Conservation (phyloP, 2,329 filamentous ascomycete species). For the Colletotrichum tofieldiae region DNA sequence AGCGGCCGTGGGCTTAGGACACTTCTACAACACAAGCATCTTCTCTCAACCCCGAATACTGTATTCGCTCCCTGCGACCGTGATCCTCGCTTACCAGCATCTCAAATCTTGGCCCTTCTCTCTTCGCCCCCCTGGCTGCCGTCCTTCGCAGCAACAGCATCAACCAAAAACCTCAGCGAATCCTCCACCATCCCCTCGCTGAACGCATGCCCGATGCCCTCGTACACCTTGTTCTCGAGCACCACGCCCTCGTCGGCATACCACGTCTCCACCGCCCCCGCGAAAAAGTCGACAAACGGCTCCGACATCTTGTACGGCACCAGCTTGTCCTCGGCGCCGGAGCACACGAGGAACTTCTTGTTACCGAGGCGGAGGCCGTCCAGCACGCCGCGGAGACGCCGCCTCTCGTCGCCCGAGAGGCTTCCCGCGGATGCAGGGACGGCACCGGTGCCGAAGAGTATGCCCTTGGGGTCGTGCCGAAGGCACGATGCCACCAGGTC, state of each 20-base stretch:
- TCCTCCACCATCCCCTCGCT: slow-evolving; percentile 77
- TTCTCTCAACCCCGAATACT: not conserved
- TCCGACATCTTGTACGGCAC: slow-evolving; percentile 77
- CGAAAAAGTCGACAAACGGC: slow-evolving; percentile 75
- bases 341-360: slow-evolving; percentile 77
- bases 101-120: slow-evolving; percentile 50
- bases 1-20: slow-evolving; percentile 57
- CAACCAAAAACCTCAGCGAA: slow-evolving; percentile 74
- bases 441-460: slow-evolving; percentile 73
- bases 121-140: slow-evolving; percentile 41
- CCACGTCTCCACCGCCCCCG: slow-evolving; percentile 67
- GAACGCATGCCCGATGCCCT: slow-evolving; percentile 80
- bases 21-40: not conserved
- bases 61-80: not conserved
- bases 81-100: not conserved
- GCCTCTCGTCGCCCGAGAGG: slow-evolving; percentile 56
- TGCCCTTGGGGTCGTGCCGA: slow-evolving; percentile 81
- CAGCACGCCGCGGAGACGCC: slow-evolving; percentile 62
- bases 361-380: slow-evolving; percentile 65
- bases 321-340: slow-evolving; percentile 78
- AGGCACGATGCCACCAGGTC: slow-evolving; percentile 76
- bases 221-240: slow-evolving; percentile 78
- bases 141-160: slow-evolving; percentile 57
- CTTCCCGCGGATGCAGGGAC: slow-evolving; percentile 48
- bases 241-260: slow-evolving; percentile 69